Conservation (phyloP, 208 protist species). For the Novymonas esmeraldas region DNA sequence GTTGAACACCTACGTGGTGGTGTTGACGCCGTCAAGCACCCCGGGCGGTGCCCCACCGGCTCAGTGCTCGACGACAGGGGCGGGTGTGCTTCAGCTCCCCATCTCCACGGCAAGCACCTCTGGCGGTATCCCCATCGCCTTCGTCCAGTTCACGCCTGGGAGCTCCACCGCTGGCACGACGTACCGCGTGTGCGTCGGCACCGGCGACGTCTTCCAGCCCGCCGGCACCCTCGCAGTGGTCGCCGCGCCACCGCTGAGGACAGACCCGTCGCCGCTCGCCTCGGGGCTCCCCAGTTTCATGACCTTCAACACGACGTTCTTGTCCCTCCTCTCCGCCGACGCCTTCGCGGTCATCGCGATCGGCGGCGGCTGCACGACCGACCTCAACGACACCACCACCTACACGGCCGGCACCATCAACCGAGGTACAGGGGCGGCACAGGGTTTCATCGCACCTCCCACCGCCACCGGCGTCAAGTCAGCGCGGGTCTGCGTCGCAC, state of each 20-base stretch:
- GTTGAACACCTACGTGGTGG: conserved; percentile 28
- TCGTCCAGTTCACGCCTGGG: conserved; percentile 25
- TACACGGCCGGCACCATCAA: conserved; percentile 39
- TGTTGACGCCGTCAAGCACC: conserved; percentile 16
- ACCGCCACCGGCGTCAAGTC: neutral
- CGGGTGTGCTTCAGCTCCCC: conserved; percentile 16
- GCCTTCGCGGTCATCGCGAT: conserved; percentile 29
- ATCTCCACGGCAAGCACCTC: conserved; percentile 9
- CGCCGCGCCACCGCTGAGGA: conserved; percentile 21
- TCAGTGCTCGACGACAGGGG: conserved; percentile 11
- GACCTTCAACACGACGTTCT: conserved; percentile 30
- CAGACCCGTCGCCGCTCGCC: conserved; percentile 20
- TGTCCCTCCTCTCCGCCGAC: conserved; percentile 24
- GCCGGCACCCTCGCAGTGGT: conserved; percentile 41
- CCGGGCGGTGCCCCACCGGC: neutral
- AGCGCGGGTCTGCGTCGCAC: conserved; percentile 34
- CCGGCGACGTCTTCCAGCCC: conserved; percentile 14
- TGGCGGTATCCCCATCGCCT: conserved; percentile 15
- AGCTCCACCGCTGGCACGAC: conserved; percentile 10
- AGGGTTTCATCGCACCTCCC: conserved; percentile 31
- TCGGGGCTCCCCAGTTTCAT: conserved; percentile 37
- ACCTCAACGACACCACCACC: conserved; percentile 5
- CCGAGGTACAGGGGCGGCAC: conserved; percentile 6
- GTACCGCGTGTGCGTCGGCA: conserved; percentile 45
- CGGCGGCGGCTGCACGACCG: conserved; percentile 33